Conservation (phyloP, 2,329 filamentous ascomycete genomes). For the Sclerotinia trifoliorum region DNA sequence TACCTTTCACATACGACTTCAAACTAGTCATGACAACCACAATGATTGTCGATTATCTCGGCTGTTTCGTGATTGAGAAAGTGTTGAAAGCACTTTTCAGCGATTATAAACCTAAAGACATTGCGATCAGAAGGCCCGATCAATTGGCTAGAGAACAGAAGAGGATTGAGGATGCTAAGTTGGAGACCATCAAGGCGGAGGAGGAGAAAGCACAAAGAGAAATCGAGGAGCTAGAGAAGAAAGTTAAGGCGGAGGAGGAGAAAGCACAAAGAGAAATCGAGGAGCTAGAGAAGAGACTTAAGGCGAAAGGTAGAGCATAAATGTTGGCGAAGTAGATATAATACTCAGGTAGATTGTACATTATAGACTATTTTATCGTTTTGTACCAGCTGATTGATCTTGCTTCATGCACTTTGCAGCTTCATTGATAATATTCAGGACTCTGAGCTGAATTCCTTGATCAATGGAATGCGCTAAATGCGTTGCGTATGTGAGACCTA, state of each 20-base stretch:
- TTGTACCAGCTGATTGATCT: background rate
- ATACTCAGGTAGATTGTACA: conserved; percentile 9
- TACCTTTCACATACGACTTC: conserved; percentile 86
- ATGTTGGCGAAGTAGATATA: background rate
- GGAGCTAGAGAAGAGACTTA: conserved; percentile 58
- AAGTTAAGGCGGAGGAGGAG: conserved; percentile 55
- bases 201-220: conserved; percentile 53
- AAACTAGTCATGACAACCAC: conserved; percentile 78
- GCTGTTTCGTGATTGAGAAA: conserved; percentile 86
- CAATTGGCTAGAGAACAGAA: conserved; percentile 75
- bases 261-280: conserved; percentile 51
- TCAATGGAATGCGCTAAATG: no score
- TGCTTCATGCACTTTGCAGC: background rate
- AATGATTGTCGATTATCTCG: conserved; percentile 85
- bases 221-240: conserved; percentile 57
- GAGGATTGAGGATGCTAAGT: conserved; percentile 61
- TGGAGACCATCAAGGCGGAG: conserved; percentile 48
- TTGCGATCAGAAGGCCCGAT: conserved; percentile 80
- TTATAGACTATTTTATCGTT: background rate
- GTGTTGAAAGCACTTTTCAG: conserved; percentile 81
- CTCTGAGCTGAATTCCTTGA: no score
- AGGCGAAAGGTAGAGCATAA: conserved; percentile 36
- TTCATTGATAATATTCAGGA: background rate
- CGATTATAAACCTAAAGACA: conserved; percentile 91
- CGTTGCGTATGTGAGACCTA: no score